Percentiles rank a stretch among this genome's conserved stretches.
phyloP scores from a whole-genome alignment of 441 rosid genomes.

The Gossypium trilobum region DNA sequence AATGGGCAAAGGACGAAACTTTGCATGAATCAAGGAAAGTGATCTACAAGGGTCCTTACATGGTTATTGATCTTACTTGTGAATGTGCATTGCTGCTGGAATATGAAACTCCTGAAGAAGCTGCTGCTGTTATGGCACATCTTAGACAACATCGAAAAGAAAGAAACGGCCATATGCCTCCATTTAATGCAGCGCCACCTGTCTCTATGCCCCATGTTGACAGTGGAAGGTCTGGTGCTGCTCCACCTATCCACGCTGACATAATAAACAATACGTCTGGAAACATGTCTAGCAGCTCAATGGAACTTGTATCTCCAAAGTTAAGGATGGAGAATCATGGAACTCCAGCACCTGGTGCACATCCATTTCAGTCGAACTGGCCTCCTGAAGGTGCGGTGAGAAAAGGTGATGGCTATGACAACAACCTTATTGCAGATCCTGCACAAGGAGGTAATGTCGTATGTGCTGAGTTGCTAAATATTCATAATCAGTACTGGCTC shows the following conservation, averaged over 20 bases:
- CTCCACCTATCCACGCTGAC: constrained; percentile 30
- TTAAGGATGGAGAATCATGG: constrained; percentile 43
- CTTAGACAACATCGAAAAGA: constrained; percentile 67
- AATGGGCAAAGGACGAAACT: constrained; percentile 80
- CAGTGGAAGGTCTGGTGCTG: constrained; percentile 41
- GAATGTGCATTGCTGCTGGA: constrained; percentile 86
- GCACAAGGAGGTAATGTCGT: constrained; percentile 42
- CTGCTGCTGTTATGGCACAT: constrained; percentile 72
- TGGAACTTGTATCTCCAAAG: constrained; percentile 58
- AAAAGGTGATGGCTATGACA: constrained; percentile 21
- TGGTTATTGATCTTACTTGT: constrained; percentile 61
- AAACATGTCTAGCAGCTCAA: constrained; percentile 42
- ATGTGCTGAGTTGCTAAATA: neutral
- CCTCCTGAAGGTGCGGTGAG: constrained; percentile 26
- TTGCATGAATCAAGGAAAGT: constrained; percentile 81
- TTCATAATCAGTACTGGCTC: neutral
- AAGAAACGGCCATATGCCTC: constrained; percentile 36
- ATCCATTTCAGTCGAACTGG: constrained; percentile 45
- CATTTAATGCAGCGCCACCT: constrained; percentile 33
- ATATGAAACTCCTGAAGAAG: constrained; percentile 86
- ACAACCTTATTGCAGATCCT: constrained; percentile 23
- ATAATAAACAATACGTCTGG: constrained; percentile 30
- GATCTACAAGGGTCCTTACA: constrained; percentile 62
- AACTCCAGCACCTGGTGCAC: constrained; percentile 33
- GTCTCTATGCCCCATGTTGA: constrained; percentile 46